phyloP scores from a whole-genome alignment of 2,329 filamentous ascomycete species.

The Apiospora pterosperma region DNA sequence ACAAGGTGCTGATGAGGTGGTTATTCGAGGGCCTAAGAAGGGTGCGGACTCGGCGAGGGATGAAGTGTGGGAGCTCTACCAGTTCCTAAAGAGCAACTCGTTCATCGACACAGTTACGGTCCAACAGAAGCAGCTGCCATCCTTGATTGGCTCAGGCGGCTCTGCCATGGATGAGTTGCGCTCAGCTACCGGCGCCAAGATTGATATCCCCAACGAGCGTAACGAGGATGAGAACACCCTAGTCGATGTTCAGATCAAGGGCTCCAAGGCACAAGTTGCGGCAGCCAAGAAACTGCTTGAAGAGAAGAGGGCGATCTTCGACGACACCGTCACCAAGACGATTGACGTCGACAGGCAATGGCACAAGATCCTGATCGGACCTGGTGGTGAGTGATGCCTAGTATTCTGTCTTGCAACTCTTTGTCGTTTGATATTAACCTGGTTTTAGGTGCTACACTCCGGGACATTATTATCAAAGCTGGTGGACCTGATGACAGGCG shows the following conservation, averaged over 20 bases:
- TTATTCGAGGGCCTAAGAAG: constrained; percentile 86
- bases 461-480: constrained; percentile 80
- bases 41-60: constrained; percentile 90
- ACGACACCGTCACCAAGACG: constrained; percentile 81
- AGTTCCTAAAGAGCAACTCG: constrained; percentile 88
- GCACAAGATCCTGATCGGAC: constrained; percentile 85
- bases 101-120: constrained; percentile 77
- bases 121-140: constrained; percentile 89
- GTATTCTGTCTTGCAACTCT: not conserved
- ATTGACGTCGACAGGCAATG: constrained; percentile 93
- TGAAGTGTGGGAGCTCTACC: constrained; percentile 82
- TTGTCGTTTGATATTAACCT: constrained; percentile 33
- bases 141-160: constrained; percentile 86
- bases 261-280: constrained; percentile 85
- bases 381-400: constrained; percentile 63
- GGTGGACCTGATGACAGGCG: constrained; percentile 86
- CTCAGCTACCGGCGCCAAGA: constrained; percentile 78
- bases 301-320: constrained; percentile 82
- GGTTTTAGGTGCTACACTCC: constrained; percentile 72
- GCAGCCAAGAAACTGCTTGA: constrained; percentile 88
- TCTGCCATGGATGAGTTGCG: constrained; percentile 88
- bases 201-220: constrained; percentile 82
- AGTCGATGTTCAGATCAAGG: constrained; percentile 88
- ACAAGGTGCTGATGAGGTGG: constrained; percentile 83
- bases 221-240: constrained; percentile 65